Conservation (phyloP, 352 stramenopile species). For the Thalassiosira hispida region DNA sequence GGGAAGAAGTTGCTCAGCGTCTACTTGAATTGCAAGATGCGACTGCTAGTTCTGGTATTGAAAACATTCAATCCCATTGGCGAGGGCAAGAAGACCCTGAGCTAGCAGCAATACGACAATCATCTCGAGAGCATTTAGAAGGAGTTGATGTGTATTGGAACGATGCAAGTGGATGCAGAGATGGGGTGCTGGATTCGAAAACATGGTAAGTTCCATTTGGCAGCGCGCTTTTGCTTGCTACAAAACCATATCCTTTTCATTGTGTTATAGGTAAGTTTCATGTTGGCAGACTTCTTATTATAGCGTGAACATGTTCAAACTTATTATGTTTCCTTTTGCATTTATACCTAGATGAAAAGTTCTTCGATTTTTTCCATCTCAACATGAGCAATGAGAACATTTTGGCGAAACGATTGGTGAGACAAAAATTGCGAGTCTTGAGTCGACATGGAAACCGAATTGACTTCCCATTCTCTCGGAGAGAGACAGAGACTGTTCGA, state of each 20-base stretch:
- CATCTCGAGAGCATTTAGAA: background rate
- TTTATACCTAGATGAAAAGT: slow-evolving; percentile 19
- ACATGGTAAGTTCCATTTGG: no score
- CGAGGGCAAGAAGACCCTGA: background rate
- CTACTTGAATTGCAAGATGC: background rate
- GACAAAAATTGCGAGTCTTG: slow-evolving; percentile 17
- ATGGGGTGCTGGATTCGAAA: background rate
- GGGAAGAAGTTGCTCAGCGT: background rate
- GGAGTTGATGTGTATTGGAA: slow-evolving; percentile 5
- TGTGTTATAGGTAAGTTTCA: background rate
- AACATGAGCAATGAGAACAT: slow-evolving; percentile 1
- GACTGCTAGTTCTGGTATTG: background rate
- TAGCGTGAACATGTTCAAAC: background rate
- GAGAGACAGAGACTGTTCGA: slow-evolving; percentile 11
- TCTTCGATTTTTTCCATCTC: slow-evolving; percentile 6
- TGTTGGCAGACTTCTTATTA: background rate
- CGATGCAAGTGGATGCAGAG: background rate
- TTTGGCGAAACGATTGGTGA: background rate
- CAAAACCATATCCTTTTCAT: background rate
- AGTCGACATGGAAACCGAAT: background rate
- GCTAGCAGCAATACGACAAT: background rate
- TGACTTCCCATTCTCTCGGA: slow-evolving; percentile 13
- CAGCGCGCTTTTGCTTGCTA: no score
- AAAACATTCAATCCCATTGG: background rate
- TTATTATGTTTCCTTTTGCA: no score